phyloP scores from a whole-genome alignment of 768 basidiomycete genomes.

The Phaffia australis region DNA sequence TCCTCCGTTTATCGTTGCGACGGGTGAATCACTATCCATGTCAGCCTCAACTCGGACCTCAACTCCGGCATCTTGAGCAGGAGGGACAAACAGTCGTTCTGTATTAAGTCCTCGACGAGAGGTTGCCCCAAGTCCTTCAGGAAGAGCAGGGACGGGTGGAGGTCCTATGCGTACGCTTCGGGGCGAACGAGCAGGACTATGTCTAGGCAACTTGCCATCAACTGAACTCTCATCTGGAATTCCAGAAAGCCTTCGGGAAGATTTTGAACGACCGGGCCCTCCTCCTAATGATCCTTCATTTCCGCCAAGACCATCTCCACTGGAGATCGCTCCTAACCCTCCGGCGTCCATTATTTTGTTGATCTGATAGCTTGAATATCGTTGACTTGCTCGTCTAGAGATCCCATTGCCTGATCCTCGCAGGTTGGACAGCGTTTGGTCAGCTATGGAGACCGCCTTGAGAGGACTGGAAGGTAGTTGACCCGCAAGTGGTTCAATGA shows the following conservation, averaged over 20 bases:
- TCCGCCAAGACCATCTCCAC: neutral
- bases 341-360: slow-evolving; percentile 53
- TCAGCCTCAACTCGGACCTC: too few relatives aligned
- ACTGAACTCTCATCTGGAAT: too few relatives aligned
- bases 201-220: too few relatives aligned
- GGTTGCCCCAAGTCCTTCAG: neutral
- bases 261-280: too few relatives aligned
- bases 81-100: too few relatives aligned
- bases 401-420: slow-evolving; percentile 67
- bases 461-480: neutral
- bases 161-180: neutral
- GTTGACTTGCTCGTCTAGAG: slow-evolving; percentile 84
- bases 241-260: too few relatives aligned
- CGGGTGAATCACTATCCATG: too few relatives aligned
- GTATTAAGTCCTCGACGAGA: too few relatives aligned
- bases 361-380: slow-evolving; percentile 89
- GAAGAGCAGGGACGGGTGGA: slow-evolving; percentile 18
- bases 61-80: too few relatives aligned
- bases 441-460: slow-evolving; percentile 37
- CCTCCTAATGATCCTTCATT: neutral
- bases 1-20: neutral
- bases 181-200: neutral
- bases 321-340: slow-evolving; percentile 8
- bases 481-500: neutral
- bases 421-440: slow-evolving; percentile 73